Evolutionary conservation across 805 yeast genomes (phyloP), one percentile per base, ranked within the genome.

Genomic region (Zygosaccharomyces bisporus): DNA sequence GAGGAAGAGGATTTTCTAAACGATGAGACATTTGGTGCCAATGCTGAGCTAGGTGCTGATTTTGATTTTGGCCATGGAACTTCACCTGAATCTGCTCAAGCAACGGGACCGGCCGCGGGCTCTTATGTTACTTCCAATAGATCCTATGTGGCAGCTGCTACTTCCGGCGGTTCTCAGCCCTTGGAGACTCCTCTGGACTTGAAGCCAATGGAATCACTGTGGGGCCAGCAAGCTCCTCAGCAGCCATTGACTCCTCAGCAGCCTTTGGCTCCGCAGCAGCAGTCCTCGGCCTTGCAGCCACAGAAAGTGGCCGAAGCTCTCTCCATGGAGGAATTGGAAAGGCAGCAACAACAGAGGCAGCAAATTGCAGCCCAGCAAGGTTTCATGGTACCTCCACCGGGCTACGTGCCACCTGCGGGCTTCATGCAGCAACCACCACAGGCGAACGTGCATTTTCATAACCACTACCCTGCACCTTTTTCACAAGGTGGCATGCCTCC

Each of bases 301-400:
- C 52, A 44, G 35, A 49, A 45, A 12, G 50, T 45, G 41, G 49
- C 52, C 13, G 54, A 44, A 24, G 73, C 83, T 17, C 66, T 85
- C 54, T 83, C 95, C 8, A 71, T 87, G 61, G 91, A 85, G 61
- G 95, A 89, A 55, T 77, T 89, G 52, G 96, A 89, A 67, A 87
- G 95, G 43, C 69, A 62, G 47, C 65, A 55, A 40, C 66, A 60
- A 31, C 68, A 59, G 47, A 49, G 51, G 41, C 65, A 58, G 42
- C 43, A 46, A 41, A 53, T 41, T 8, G 53, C 51, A 4, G 65
- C 51, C 30, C 58, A 50, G 41, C 61, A 49, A 39, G 56, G 59
- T 16, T 41, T 66, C 48, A 43, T 59, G 41, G 50, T 44, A 45
- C 50, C 59, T 44, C 53, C 57, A 37, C 52, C 58, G 24, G 66